Evolutionary conservation across 2,329 filamentous ascomycete genomes (phyloP), one percentile per base, ranked within the genome.

Genomic region (Pezicula radicicola): DNA sequence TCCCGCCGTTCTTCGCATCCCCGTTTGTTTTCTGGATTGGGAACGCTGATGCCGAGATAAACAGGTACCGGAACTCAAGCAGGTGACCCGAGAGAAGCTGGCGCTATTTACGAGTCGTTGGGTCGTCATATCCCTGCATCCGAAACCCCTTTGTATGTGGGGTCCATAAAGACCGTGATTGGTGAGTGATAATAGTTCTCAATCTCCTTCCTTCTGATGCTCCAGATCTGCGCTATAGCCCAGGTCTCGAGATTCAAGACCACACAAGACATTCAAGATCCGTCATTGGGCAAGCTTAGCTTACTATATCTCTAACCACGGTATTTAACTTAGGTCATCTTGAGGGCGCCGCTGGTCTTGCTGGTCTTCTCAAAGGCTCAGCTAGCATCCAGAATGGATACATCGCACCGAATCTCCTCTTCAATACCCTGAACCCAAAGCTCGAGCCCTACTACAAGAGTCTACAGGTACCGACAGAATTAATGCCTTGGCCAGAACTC

Each of bases 341-440:
- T 15, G 59, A 61, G 50, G 55, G 50, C 15, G 51, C 55, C 8
- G 58, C 62, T 2, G 66, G 65, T 2, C 27, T 66, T 2, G 56
- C 60, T 7, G 56, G 59, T 18, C 6, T 68, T 8, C 54, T 68
- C 7, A 63, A 61, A 37, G 55, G 56, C 2, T 48, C 55, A 4
- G 41, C 63, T 9, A 52, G 55, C 1, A 15, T 67, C 5, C 55
- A 66, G 48, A 57, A 59, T 15, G 55, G 52, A 3, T 50, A 28
- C 4, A 61, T 68, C 16, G 61, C 63, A 1, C 62, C 62, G 6
- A 63, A 64, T 10, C 46, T 60, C n/a, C 30, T 46, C 8, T 48
- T 72, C 41, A 60, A 65, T 16, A 65, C 54, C 13, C 55, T 63
- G 3, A 75, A 74, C 33, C 58, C 65, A 0, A 57, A 56, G 6